These are phyloP conservation scores for Herpetomonas tarakana DNA, from an alignment of 208 protist genomes.

Conservation along the genomic window DNA sequence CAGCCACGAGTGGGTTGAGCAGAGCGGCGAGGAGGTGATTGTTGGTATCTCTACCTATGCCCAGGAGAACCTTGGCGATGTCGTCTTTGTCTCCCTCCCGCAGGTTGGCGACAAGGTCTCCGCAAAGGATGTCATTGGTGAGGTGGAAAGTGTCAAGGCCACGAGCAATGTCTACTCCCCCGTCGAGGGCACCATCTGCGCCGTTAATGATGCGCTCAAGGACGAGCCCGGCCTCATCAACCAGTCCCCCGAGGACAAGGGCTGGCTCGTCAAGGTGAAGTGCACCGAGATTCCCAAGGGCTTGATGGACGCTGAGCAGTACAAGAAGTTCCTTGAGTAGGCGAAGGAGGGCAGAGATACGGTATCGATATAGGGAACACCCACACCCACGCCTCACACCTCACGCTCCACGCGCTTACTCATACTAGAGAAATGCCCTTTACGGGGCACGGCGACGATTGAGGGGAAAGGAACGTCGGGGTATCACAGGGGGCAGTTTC, in stretches of 20 bases:
- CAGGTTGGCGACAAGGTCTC: conserved; percentile 80
- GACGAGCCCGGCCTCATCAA: conserved; percentile 87
- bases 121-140: conserved; percentile 68
- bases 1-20: conserved; percentile 89
- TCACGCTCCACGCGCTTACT: too few relatives aligned
- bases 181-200: conserved; percentile 69
- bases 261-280: conserved; percentile 89
- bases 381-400: neutral
- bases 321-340: conserved; percentile 89
- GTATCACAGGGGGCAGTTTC: too few relatives aligned
- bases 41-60: conserved; percentile 88
- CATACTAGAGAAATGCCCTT: too few relatives aligned
- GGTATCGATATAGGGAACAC: too few relatives aligned
- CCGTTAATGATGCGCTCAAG: conserved; percentile 84
- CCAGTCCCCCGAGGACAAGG: conserved; percentile 78
- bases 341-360: neutral
- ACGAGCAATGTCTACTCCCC: conserved; percentile 91
- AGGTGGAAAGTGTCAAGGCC: conserved; percentile 92
- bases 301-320: conserved; percentile 78
- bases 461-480: too few relatives aligned
- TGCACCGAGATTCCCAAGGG: conserved; percentile 62
- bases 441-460: too few relatives aligned
- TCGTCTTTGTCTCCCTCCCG: conserved; percentile 90
- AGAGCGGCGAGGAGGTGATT: conserved; percentile 56
- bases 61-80: conserved; percentile 88